phyloP scores from a whole-genome alignment of 2,329 filamentous ascomycete genomes.

The Pseudogymnoascus sp. region DNA sequence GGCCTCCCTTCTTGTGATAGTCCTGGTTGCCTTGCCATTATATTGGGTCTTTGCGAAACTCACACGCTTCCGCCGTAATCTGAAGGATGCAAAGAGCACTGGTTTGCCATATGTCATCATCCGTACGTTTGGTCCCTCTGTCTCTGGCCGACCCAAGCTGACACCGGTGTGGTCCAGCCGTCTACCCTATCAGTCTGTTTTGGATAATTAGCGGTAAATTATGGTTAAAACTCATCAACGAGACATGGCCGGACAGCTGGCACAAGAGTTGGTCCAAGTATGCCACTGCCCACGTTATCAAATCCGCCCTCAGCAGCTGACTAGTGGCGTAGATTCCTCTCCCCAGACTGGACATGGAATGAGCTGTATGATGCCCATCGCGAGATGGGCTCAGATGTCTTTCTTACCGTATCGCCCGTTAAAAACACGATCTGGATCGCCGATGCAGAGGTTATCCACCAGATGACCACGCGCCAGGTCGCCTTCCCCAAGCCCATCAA shows the following conservation, averaged over 20 bases:
- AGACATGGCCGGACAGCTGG: conserved; percentile 43
- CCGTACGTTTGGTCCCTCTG: conserved; percentile 37
- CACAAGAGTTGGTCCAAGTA: conserved; percentile 56
- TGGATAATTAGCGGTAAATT: conserved; percentile 51
- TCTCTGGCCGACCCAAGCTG: background rate
- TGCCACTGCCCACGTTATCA: conserved; percentile 23
- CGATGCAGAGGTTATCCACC: conserved; percentile 57
- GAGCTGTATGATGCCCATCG: conserved; percentile 51
- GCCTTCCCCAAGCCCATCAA: conserved; percentile 63
- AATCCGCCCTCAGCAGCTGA: conserved; percentile 13
- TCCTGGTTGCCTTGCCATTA: conserved; percentile 16
- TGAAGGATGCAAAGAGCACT: conserved; percentile 42
- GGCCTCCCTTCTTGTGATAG: conserved; percentile 19
- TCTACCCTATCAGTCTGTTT: conserved; percentile 41
- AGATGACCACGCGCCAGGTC: conserved; percentile 59
- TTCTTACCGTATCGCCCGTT: conserved; percentile 56
- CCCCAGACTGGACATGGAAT: conserved; percentile 55
- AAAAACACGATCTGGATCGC: conserved; percentile 48
- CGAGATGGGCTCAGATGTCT: conserved; percentile 50
- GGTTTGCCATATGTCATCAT: conserved; percentile 47
- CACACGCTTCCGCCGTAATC: conserved; percentile 37
- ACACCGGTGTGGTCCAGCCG: conserved; percentile 32
- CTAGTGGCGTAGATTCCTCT: conserved; percentile 38
- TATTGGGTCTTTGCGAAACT: conserved; percentile 22
- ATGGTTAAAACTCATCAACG: conserved; percentile 49